These are phyloP conservation scores for Hemerocallis citrina DNA, from an alignment of 106 monocot genomes.

Conservation along the genomic window DNA sequence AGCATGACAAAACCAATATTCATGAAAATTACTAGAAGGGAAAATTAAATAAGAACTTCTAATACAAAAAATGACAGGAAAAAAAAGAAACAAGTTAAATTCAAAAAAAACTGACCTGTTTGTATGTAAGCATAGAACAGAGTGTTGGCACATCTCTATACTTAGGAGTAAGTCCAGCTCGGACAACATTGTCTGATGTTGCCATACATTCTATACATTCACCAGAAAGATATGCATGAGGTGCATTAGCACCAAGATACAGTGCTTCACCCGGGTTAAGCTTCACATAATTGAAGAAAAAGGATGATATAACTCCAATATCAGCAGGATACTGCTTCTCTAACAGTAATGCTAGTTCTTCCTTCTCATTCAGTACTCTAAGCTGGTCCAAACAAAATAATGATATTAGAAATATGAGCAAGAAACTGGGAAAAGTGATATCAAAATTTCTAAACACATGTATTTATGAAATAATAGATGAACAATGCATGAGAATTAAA, in stretches of 20 bases:
- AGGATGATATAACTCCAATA: constrained; percentile 80
- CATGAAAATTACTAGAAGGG: too few relatives aligned
- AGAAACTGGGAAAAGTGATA: neutral
- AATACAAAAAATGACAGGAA: neutral
- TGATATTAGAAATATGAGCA: neutral
- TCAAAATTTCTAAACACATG: too few relatives aligned
- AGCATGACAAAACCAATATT: too few relatives aligned
- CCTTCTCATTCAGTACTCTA: constrained; percentile 80
- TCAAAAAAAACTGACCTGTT: constrained; percentile 37
- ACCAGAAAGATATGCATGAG: constrained; percentile 90
- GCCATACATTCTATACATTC: constrained; percentile 98
- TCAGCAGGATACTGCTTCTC: constrained; percentile 84
- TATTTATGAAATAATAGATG: too few relatives aligned
- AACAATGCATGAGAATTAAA: too few relatives aligned
- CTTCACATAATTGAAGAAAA: constrained; percentile 89
- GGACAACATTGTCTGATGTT: constrained; percentile 96
- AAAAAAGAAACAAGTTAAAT: neutral
- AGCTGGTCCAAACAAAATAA: constrained; percentile 27
- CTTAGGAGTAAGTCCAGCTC: constrained; percentile 95
- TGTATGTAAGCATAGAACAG: constrained; percentile 96
- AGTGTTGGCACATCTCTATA: constrained; percentile 80
- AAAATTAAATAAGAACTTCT: too few relatives aligned
- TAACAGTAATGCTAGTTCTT: constrained; percentile 53
- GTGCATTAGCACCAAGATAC: constrained; percentile 81
- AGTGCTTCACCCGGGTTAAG: constrained; percentile 88